These are phyloP conservation scores for Jackrogersella minutella DNA, from an alignment of 495 filamentous ascomycete genomes.

Conservation along the genomic window DNA sequence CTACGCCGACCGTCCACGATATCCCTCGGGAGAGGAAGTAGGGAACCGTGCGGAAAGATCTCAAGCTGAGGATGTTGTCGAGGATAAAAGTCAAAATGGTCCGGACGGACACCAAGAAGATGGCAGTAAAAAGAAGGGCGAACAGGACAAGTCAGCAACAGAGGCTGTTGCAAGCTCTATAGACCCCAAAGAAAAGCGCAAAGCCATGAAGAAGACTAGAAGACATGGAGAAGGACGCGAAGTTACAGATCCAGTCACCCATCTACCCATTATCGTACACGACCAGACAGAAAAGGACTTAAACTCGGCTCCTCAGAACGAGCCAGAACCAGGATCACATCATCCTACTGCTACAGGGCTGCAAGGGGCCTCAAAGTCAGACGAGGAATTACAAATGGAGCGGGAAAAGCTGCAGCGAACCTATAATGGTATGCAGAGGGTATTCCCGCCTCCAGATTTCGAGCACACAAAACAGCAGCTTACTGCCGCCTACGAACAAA, in stretches of 20 bases:
- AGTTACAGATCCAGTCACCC: slow-evolving; percentile 78
- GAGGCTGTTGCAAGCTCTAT: slow-evolving; percentile 55
- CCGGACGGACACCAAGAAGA: slow-evolving; percentile 19
- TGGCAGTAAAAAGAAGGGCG: slow-evolving; percentile 25
- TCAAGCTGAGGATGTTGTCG: slow-evolving; percentile 12
- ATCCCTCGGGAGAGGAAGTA: slow-evolving; percentile 68
- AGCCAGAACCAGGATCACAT: slow-evolving; percentile 53
- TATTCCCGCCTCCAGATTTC: slow-evolving; percentile 71
- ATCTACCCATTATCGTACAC: slow-evolving; percentile 69
- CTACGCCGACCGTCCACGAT: slow-evolving; percentile 32
- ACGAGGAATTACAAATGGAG: slow-evolving; percentile 56
- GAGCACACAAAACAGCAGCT: slow-evolving; percentile 59
- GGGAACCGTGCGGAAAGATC: slow-evolving; percentile 46
- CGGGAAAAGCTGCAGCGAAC: slow-evolving; percentile 54
- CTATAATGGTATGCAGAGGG: slow-evolving; percentile 59
- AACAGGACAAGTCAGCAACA: slow-evolving; percentile 58
- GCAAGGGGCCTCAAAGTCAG: slow-evolving; percentile 55
- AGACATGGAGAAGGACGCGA: slow-evolving; percentile 63
- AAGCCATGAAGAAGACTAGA: slow-evolving; percentile 65
- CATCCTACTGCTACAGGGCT: slow-evolving; percentile 56
- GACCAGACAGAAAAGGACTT: slow-evolving; percentile 70
- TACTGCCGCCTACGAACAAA: slow-evolving; percentile 53
- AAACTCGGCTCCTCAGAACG: slow-evolving; percentile 62
- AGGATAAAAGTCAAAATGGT: slow-evolving; percentile 20
- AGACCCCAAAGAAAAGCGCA: slow-evolving; percentile 66